Evolutionary conservation across 2,329 filamentous ascomycete genomes (phyloP), one percentile per base, ranked within the genome.

Genomic region (Aspergillus uvarum): DNA sequence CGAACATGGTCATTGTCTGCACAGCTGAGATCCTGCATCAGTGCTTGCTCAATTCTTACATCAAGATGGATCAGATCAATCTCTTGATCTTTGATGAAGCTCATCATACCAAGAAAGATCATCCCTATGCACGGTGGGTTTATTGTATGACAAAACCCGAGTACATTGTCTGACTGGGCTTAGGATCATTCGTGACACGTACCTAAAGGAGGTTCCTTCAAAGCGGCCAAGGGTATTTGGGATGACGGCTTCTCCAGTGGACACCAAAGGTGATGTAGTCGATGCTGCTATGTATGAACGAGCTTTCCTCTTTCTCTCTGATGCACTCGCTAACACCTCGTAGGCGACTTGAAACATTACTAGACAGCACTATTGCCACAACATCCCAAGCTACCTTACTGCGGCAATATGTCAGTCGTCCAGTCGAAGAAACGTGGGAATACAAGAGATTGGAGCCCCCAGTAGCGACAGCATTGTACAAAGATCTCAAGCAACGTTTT

Each of bases 211-310:
- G 31, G 76, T 81, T 0, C 63, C 73, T 0, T 67, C 71, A 0
- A 78, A 77, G 51, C 82, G 87, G 4, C 95, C 95, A 4, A 89
- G 88, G 42, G 87, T 99, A 21, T 90, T 99, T 65, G 94, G 94
- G 26, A 97, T 98, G 94, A 99, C 95, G 1, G 95, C 95, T 7
- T 98, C 95, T 0, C 95, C 95, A 0, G 89, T 97, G 2, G 93
- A 98, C 76, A 87, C 91, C 0, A 89, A 91, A 69, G 84, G 85
- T 0, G 87, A 96, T 65, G 83, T 96, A 29, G 80, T 82, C 16
- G 80, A 85, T 61, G 91, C 90, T 42, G 90, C 91, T 0, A 78
- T 79, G 61, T 82, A 75, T 63, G 72, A 47, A 22, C 8, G 16
- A 4, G 26, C 26, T 10, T 10, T 29, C 26, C 6, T 0, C 5